These are phyloP conservation scores for Gastrodia elata DNA, from an alignment of 106 monocot species.

Conservation along the genomic window DNA sequence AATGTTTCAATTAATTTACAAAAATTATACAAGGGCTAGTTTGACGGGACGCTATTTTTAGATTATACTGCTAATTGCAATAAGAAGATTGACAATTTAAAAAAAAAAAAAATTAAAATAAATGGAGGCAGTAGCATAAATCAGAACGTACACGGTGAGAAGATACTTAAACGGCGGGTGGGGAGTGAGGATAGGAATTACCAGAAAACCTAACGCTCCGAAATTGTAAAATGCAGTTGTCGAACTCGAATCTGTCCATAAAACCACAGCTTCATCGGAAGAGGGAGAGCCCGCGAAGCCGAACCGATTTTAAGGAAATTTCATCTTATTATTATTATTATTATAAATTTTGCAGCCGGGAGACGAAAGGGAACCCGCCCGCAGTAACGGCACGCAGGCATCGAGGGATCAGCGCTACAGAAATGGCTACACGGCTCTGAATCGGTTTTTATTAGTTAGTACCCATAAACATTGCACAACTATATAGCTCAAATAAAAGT, in stretches of 20 bases:
- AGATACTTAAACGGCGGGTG: not conserved
- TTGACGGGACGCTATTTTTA: too few relatives aligned
- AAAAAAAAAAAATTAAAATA: too few relatives aligned
- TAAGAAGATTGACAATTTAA: too few relatives aligned
- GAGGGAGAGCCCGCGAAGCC: not conserved
- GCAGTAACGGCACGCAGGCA: not conserved
- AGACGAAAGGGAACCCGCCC: not conserved
- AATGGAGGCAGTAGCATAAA: not conserved
- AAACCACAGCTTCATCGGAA: not conserved
- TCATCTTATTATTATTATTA: not conserved
- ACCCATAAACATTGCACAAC: too few relatives aligned
- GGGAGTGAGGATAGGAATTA: not conserved
- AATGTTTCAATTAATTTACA: too few relatives aligned
- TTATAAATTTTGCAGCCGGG: too few relatives aligned
- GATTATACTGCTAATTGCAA: too few relatives aligned
- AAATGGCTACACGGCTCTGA: not conserved
- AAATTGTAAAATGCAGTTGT: not conserved
- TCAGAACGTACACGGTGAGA: not conserved
- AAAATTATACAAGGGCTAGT: too few relatives aligned
- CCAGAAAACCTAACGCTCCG: not conserved
- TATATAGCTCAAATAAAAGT: too few relatives aligned
- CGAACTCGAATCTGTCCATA: not conserved
- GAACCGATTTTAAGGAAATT: not conserved
- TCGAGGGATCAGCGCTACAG: not conserved
- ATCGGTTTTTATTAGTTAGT: too few relatives aligned